Percentiles rank a stretch among this genome's conserved stretches.
These are phyloP conservation scores for Fusarium dlaminii DNA, from an alignment of 2,329 filamentous ascomycete genomes.

Conservation along the genomic window DNA sequence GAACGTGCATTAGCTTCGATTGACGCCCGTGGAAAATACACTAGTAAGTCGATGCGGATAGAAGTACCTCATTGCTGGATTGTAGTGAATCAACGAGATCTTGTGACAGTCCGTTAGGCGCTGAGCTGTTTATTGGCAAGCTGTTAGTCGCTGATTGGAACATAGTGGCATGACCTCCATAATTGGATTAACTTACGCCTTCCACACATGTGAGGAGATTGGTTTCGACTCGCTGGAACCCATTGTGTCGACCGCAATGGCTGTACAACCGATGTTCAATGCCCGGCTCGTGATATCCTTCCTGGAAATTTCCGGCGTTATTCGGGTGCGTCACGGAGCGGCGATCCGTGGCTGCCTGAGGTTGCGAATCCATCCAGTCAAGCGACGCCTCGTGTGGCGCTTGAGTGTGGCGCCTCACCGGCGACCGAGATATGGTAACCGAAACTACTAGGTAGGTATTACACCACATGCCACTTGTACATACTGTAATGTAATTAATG, in stretches of 20 bases:
- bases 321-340: conserved; percentile 47
- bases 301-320: conserved; percentile 49
- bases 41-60: neutral
- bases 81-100: conserved; percentile 85
- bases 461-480: neutral
- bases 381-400: conserved; percentile 30
- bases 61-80: conserved; percentile 81
- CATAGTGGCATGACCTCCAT: neutral
- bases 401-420: conserved; percentile 18
- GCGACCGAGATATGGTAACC: neutral
- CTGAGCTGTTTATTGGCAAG: conserved; percentile 49
- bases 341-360: conserved; percentile 46
- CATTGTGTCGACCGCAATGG: conserved; percentile 59
- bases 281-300: conserved; percentile 43
- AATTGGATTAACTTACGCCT: conserved; percentile 57
- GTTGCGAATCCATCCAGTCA: conserved; percentile 13
- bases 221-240: conserved; percentile 67
- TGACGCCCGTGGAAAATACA: neutral
- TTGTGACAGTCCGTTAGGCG: conserved; percentile 73
- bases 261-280: conserved; percentile 44
- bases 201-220: conserved; percentile 59
- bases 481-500: neutral
- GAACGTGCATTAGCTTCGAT: conserved; percentile 21
- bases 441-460: too few relatives aligned
- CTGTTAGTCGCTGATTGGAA: conserved; percentile 33